Evolutionary conservation across 345 rosid genomes (phyloP).

Genomic region (Eucalyptus sideroxylon): DNA sequence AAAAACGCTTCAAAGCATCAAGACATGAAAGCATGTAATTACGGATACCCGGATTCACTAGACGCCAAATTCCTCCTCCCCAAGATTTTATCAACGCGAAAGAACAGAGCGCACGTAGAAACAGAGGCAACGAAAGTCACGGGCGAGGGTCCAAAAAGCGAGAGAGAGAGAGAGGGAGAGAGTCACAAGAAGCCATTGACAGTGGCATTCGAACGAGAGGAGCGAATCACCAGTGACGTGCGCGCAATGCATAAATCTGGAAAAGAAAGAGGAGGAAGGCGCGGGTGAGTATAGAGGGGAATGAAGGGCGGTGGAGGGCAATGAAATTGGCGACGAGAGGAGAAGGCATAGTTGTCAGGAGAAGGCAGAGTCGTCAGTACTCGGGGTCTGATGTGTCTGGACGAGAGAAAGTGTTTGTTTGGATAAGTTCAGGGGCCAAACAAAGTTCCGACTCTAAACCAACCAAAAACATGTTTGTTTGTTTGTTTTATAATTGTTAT

Average conservation of each 20-base stretch:
- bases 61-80: not conserved
- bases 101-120: not conserved
- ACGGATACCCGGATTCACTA: not conserved
- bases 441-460: too few species aligned
- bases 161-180: not conserved
- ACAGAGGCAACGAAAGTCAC: not conserved
- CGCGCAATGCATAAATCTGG: not conserved
- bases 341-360: too few species aligned
- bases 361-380: too few species aligned
- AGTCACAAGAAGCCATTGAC: constrained; percentile 32
- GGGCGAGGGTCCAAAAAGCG: not conserved
- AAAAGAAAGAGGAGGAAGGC: not conserved
- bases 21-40: not conserved
- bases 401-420: too few species aligned
- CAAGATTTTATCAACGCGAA: not conserved
- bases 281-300: not conserved
- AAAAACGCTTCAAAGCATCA: not conserved
- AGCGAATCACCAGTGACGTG: not conserved
- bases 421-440: too few species aligned
- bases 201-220: not conserved
- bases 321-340: too few species aligned
- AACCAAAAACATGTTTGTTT: too few species aligned
- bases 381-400: too few species aligned
- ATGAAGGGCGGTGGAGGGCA: not conserved
- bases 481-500: too few species aligned